Evolutionary conservation across 371 early-diverging fungal genomes (phyloP), one percentile per base, ranked within the genome.

Genomic region (Syncephalastrum sp.): DNA sequence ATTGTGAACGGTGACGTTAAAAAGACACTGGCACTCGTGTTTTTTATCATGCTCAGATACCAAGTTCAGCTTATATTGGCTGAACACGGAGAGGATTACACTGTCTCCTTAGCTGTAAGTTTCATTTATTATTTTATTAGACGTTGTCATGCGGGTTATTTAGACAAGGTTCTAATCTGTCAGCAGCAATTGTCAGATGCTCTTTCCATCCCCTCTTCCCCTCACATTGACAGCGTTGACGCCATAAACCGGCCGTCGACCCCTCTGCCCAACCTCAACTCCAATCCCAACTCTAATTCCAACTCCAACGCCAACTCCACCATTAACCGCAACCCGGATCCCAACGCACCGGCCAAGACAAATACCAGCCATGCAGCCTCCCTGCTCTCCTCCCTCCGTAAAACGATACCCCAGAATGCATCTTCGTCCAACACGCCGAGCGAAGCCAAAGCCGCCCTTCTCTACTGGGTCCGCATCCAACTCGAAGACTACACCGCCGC

Each of bases 1-100:
- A 90, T 95, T 60, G 89, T 91, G 21, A 90, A 93, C 64, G 92
- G 93, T 25, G 91, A 94, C 65, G 58, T 83, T 29, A 95, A 93
- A 69, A 81, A 93, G 58, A 93, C 92, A 5, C 65, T 95, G 14
- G 95, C 92, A n/a, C 76, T 93, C 17, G 74, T 92, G 15, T 93
- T 91, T 79, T 79, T 88, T 29, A 77, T 95, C 57, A 92, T 93
- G 73, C 74, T 88, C 47, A 77, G 82, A 48, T 89, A 88, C 61
- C 82, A 86, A 49, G 74, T 87, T 44, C 83, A 83, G 49, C 71
- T 75, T n/a, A 73, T 81, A 43, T 60, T 79, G 33, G 70, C 69
- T 21, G 75, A 75, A 19, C 71, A 78, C 54, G 75, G 71, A 19
- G 75, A 78, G 14, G 71, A 78, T 49, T 74, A 60, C 47, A 44